A percentile compares a stretch with the other conserved stretches of the same genome.
phyloP scores from a whole-genome alignment of 495 filamentous ascomycete genomes.

The Neurospora sp. region DNA sequence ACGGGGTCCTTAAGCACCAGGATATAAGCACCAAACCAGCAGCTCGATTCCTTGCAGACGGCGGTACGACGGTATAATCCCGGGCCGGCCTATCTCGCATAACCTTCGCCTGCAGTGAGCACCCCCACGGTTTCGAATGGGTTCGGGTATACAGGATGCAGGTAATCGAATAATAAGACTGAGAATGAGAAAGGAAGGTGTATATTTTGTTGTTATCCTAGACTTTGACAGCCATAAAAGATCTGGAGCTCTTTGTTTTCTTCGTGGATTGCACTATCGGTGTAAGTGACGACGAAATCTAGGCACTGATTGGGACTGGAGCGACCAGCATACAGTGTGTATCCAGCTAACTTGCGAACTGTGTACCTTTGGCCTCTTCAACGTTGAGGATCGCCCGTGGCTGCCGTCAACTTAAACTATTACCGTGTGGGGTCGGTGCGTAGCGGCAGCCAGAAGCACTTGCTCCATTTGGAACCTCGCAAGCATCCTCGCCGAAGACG shows the following conservation, averaged over 20 bases:
- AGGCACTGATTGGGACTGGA: not conserved
- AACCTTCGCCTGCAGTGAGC: not conserved
- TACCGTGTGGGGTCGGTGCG: not conserved
- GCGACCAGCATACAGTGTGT: not conserved
- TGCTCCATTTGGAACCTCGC: conserved; percentile 12
- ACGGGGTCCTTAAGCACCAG: not conserved
- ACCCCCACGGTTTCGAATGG: not conserved
- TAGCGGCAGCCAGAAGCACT: not conserved
- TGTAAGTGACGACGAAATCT: not conserved
- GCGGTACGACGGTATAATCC: not conserved
- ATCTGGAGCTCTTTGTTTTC: not conserved
- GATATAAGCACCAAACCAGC: not conserved
- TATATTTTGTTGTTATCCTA: not conserved
- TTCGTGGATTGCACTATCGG: not conserved
- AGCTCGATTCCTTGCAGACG: not conserved
- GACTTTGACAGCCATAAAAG: not conserved
- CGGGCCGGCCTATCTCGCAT: not conserved
- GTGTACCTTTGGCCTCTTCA: not conserved
- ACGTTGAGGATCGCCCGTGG: not conserved
- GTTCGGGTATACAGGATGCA: not conserved
- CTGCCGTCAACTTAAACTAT: conserved; percentile 17
- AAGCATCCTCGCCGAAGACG: conserved; percentile 7
- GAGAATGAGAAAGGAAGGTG: not conserved
- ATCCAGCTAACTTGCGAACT: not conserved
- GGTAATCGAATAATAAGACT: not conserved